Percentiles rank a stretch among this genome's conserved stretches.
Evolutionary conservation across 2,329 filamentous ascomycete genomes (phyloP).

Genomic region (Pseudomassariella vexata): DNA sequence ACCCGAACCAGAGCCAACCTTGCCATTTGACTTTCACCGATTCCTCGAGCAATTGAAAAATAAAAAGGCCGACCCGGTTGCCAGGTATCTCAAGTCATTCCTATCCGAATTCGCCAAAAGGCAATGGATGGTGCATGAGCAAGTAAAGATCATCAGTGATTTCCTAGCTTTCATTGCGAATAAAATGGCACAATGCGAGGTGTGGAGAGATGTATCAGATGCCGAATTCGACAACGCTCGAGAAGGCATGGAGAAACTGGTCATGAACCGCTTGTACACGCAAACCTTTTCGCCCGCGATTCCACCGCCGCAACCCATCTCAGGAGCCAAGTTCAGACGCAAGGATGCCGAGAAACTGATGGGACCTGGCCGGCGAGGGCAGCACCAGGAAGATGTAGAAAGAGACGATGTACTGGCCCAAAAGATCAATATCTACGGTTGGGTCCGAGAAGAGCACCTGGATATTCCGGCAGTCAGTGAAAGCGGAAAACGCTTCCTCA

Average conservation of each 20-base stretch:
- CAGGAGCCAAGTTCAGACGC: constrained; percentile 61
- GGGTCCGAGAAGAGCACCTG: constrained; percentile 88
- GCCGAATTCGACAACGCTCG: constrained; percentile 97
- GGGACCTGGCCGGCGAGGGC: constrained; percentile 81
- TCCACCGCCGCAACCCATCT: constrained; percentile 67
- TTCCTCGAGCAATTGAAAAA: constrained; percentile 95
- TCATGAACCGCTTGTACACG: constrained; percentile 94
- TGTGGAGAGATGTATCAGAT: constrained; percentile 93
- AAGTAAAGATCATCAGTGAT: constrained; percentile 97
- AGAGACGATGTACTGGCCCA: constrained; percentile 92
- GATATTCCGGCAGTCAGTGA: constrained; percentile 84
- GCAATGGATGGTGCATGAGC: constrained; percentile 99
- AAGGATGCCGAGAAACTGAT: constrained; percentile 63
- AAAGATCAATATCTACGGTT: constrained; percentile 94
- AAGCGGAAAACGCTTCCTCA: constrained; percentile 81
- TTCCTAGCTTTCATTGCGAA: constrained; percentile 95
- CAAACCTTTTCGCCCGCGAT: constrained; percentile 97
- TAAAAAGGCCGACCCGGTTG: constrained; percentile 95
- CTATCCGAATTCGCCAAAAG: constrained; percentile 91
- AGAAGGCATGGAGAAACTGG: constrained; percentile 98
- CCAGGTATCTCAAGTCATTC: constrained; percentile 91
- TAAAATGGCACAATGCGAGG: constrained; percentile 96
- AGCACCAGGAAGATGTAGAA: constrained; percentile 97
- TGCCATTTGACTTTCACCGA: constrained; percentile 95
- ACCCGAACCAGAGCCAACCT: constrained; percentile 70